A percentile compares a stretch with the other conserved stretches of the same genome.
Conservation (phyloP, 192 early-diverging fungal genomes). For the Backusella psychrophila region DNA sequence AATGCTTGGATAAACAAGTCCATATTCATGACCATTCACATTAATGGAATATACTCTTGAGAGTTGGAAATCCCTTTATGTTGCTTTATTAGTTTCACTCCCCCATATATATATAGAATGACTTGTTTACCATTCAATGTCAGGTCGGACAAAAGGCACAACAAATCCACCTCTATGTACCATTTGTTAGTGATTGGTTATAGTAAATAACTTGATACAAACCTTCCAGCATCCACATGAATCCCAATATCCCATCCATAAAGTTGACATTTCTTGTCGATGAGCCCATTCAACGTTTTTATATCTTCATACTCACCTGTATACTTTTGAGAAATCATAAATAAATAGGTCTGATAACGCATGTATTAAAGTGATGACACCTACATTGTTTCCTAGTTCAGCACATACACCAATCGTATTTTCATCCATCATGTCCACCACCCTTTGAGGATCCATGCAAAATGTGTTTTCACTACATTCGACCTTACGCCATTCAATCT, state of each 20-base stretch:
- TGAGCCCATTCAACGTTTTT: constrained; percentile 52
- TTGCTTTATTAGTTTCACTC: not conserved
- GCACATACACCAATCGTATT: constrained; percentile 82
- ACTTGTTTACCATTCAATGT: constrained; percentile 63
- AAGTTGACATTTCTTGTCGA: constrained; percentile 57
- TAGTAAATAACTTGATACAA: not conserved
- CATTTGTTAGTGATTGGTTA: not conserved
- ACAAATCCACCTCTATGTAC: constrained; percentile 68
- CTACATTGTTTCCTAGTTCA: constrained; percentile 68
- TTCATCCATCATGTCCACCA: constrained; percentile 69
- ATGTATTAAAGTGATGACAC: not conserved
- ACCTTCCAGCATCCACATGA: constrained; percentile 79
- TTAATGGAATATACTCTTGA: constrained; percentile 75
- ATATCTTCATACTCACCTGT: constrained; percentile 86
- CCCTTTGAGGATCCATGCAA: constrained; percentile 62
- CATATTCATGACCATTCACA: constrained; percentile 83
- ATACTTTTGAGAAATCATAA: constrained; percentile 33
- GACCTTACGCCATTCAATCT: constrained; percentile 36
- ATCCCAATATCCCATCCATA: constrained; percentile 72
- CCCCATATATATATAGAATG: too few species aligned
- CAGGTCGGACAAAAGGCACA: constrained; percentile 76
- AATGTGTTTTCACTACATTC: constrained; percentile 35
- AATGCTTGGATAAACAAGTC: constrained; percentile 75
- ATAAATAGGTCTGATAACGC: too few species aligned
- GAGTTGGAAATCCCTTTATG: constrained; percentile 50